Percentiles rank a stretch among this genome's conserved stretches.
phyloP scores from a whole-genome alignment of 2,329 filamentous ascomycete species.

The Paecilomyces variotii region DNA sequence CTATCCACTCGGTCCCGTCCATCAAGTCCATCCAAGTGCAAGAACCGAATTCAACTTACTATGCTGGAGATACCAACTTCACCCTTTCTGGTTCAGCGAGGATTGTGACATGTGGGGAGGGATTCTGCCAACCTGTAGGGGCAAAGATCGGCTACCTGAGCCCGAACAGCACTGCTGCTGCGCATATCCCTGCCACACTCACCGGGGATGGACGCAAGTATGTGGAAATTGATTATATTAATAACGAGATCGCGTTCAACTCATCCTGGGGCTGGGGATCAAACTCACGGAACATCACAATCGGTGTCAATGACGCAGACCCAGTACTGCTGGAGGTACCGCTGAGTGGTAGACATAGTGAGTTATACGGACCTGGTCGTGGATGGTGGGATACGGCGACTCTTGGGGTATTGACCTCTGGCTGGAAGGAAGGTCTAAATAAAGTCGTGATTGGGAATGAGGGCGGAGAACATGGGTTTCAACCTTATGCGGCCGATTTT shows the following conservation, averaged over 20 bases:
- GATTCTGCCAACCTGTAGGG: constrained; percentile 37
- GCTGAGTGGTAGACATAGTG: constrained; percentile 30
- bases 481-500: constrained; percentile 16
- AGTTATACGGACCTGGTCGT: constrained; percentile 33
- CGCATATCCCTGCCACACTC: constrained; percentile 27
- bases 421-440: constrained; percentile 35
- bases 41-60: constrained; percentile 27
- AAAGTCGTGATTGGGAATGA: constrained; percentile 31
- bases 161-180: constrained; percentile 19
- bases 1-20: constrained; percentile 9
- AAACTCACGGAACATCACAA: constrained; percentile 45
- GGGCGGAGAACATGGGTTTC: constrained; percentile 16
- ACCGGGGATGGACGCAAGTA: constrained; percentile 25
- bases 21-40: constrained; percentile 16
- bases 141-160: constrained; percentile 37
- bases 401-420: constrained; percentile 38
- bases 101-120: constrained; percentile 26
- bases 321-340: constrained; percentile 44
- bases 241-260: constrained; percentile 43
- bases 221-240: constrained; percentile 44
- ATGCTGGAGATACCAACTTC: constrained; percentile 29
- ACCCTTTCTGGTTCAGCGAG: constrained; percentile 28
- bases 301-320: constrained; percentile 38
- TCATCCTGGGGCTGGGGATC: constrained; percentile 38
- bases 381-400: constrained; percentile 46